phyloP scores from a whole-genome alignment of 352 stramenopile genomes.

The Peronospora belbahrii region DNA sequence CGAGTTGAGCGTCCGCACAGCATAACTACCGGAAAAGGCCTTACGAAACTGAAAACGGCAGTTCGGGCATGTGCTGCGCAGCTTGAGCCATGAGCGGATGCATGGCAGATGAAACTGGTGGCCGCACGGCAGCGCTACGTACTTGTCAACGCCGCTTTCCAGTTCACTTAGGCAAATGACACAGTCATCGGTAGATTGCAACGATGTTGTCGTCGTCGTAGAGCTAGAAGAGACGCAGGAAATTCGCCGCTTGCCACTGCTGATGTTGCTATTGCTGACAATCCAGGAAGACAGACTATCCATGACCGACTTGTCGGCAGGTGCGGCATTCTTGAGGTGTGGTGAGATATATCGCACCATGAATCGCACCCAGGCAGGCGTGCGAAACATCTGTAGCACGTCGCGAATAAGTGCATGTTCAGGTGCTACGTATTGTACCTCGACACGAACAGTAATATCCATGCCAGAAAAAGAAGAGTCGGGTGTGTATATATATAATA shows the following conservation, averaged over 20 bases:
- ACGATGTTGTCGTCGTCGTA: neutral
- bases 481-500: neutral
- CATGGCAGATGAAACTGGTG: slow-evolving; percentile 92
- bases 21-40: slow-evolving; percentile 71
- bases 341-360: slow-evolving; percentile 83
- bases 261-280: neutral
- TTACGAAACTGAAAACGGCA: slow-evolving; percentile 90
- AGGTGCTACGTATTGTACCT: slow-evolving; percentile 73
- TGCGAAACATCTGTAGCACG: slow-evolving; percentile 78
- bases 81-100: slow-evolving; percentile 89
- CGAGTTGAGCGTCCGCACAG: slow-evolving; percentile 74
- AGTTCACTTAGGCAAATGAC: slow-evolving; percentile 91
- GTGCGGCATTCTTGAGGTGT: slow-evolving; percentile 74
- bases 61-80: slow-evolving; percentile 89
- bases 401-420: slow-evolving; percentile 52
- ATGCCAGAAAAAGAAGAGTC: slow-evolving; percentile 17
- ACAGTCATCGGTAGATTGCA: slow-evolving; percentile 30
- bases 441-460: slow-evolving; percentile 74
- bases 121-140: slow-evolving; percentile 84
- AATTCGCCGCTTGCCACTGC: slow-evolving; percentile 21
- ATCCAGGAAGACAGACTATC: slow-evolving; percentile 36
- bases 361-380: slow-evolving; percentile 74
- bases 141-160: slow-evolving; percentile 33
- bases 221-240: slow-evolving; percentile 21
- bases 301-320: slow-evolving; percentile 61